Evolutionary conservation across 2,329 filamentous ascomycete genomes (phyloP), one percentile per base, ranked within the genome.

Genomic region (Pyrenochaeta sp.): DNA sequence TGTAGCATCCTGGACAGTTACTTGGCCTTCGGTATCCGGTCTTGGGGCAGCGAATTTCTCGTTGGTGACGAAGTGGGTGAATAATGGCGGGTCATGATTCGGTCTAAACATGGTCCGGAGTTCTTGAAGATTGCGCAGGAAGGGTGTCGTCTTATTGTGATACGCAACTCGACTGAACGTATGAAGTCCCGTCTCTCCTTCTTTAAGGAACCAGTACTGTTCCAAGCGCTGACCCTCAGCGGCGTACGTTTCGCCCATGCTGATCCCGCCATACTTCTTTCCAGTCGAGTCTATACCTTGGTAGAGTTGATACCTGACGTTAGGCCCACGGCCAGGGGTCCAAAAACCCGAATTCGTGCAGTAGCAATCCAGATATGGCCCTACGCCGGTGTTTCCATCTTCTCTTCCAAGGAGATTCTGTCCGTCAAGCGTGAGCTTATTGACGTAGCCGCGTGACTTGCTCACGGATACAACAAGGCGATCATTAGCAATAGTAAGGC

Each of bases 171-270:
- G 81, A 61, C 81, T 85, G 73, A 88, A 89, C 0, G 82, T 84
- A 28, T 65, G 62, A 22, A 65, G 34, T 6, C 62, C 86, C 0
- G 86, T 88, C 69, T 89, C 86, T 2, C 83, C 83, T 37, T 87
- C 85, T 8, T 84, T 78, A 10, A 88, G 72, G 64, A 88, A 88
- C 84, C 85, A 88, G 71, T 88, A 88, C 66, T 88, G 86, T 64
- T 88, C 82, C 25, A 89, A 76, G 7, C 84, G 69, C 64, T 88
- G 86, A 2, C 85, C 85, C 0, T 85, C 87, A 0, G 81, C 76
- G 0, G 81, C 78, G 64, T 86, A 88, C 0, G 81, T 84, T 59
- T 89, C 86, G 46, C 82, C 84, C 80, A 89, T 83, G 48, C 83
- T 79, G 45, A 88, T 82, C 1, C 86, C 85, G 4, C 81, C 85